A percentile compares a stretch with the other conserved stretches of the same genome.
These are phyloP conservation scores for Waitea zeae DNA, from an alignment of 1,284 basidiomycete genomes.

Conservation along the genomic window DNA sequence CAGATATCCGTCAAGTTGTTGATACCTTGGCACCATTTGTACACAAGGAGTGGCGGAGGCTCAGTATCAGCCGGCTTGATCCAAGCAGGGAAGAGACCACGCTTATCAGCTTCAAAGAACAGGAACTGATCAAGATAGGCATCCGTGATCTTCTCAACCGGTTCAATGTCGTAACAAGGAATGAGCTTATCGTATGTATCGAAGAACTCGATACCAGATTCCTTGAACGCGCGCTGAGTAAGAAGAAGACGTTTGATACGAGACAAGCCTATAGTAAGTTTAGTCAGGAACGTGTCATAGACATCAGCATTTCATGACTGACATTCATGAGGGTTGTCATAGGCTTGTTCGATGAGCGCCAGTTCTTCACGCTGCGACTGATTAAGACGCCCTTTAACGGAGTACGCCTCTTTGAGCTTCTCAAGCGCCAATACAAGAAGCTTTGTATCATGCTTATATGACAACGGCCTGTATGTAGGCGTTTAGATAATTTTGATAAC, in stretches of 20 bases:
- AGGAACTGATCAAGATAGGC: conserved; percentile 89
- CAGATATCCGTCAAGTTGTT: conserved; percentile 90
- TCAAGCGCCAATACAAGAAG: conserved; percentile 87
- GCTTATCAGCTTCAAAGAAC: conserved; percentile 90
- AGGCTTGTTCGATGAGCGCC: conserved; percentile 92
- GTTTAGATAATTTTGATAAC: conserved; percentile 6
- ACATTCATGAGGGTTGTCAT: conserved; percentile 89
- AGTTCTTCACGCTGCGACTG: conserved; percentile 94
- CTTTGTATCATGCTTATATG: conserved; percentile 97
- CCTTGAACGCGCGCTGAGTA: conserved; percentile 95
- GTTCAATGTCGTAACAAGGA: conserved; percentile 95
- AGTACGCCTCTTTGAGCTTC: conserved; percentile 95
- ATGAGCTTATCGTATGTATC: conserved; percentile 96
- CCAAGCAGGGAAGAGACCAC: conserved; percentile 92
- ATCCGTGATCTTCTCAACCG: conserved; percentile 96
- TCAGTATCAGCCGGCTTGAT: conserved; percentile 96
- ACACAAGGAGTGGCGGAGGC: conserved; percentile 88
- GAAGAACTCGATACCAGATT: conserved; percentile 89
- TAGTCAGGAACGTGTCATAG: conserved; percentile 5
- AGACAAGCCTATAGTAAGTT: conserved; percentile 58
- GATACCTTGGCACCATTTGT: conserved; percentile 95
- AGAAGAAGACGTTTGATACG: conserved; percentile 91
- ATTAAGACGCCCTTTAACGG: conserved; percentile 92
- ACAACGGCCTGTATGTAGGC: conserved; percentile 50
- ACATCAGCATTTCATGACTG: too few relatives aligned